Conservation (phyloP, 257 asterid species). For the Galeopsis tetrahit region DNA sequence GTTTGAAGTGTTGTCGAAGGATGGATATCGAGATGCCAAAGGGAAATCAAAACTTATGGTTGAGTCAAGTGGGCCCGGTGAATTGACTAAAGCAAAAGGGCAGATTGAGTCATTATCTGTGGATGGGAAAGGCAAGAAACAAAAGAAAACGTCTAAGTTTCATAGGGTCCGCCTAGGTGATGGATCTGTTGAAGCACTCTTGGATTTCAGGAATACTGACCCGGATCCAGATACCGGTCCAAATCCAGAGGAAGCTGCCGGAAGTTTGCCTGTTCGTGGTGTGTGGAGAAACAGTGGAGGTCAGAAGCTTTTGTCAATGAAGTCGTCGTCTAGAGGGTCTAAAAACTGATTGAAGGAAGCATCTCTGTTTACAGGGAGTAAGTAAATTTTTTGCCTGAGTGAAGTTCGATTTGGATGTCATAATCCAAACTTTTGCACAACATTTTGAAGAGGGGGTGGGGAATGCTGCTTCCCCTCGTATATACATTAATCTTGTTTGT, state of each 20-base stretch:
- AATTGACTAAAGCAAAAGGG: slow-evolving; percentile 41
- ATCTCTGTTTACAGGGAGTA: slow-evolving; percentile 24
- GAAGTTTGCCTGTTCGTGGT: slow-evolving; percentile 66
- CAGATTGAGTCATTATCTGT: slow-evolving; percentile 42
- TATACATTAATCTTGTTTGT: neutral
- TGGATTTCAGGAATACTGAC: slow-evolving; percentile 52
- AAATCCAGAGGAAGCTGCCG: slow-evolving; percentile 43
- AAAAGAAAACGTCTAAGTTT: slow-evolving; percentile 86
- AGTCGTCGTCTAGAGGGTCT: slow-evolving; percentile 41
- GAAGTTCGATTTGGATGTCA: slow-evolving; percentile 18
- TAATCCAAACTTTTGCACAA: slow-evolving; percentile 3
- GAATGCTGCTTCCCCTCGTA: slow-evolving; percentile 23
- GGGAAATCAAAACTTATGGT: slow-evolving; percentile 58
- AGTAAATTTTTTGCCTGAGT: slow-evolving; percentile 32
- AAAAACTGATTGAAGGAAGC: slow-evolving; percentile 42
- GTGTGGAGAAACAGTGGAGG: slow-evolving; percentile 95
- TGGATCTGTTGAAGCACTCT: slow-evolving; percentile 60
- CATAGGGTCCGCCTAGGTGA: slow-evolving; percentile 84
- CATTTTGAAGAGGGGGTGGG: slow-evolving; percentile 10
- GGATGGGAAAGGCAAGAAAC: slow-evolving; percentile 64
- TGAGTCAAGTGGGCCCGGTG: slow-evolving; percentile 39
- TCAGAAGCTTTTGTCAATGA: slow-evolving; percentile 62
- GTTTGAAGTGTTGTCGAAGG: slow-evolving; percentile 78
- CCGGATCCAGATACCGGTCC: slow-evolving; percentile 62
- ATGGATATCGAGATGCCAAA: slow-evolving; percentile 71